phyloP scores from a whole-genome alignment of 345 rosid genomes.

The Lepidium sativum region DNA sequence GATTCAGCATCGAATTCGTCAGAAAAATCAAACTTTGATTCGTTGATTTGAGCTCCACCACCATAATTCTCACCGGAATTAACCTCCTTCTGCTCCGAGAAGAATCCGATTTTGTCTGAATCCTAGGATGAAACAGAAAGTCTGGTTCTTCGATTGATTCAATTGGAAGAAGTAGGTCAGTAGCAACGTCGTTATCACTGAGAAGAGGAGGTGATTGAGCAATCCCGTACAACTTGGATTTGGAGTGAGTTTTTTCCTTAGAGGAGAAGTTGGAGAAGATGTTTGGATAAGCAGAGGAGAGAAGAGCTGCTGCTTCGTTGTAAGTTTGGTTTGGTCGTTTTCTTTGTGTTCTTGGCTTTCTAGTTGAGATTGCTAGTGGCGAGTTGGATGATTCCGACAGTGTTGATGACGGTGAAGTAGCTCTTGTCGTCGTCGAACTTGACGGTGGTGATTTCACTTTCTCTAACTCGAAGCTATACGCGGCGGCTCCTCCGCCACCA shows the following conservation, averaged over 20 bases:
- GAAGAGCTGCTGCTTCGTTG: constrained; percentile 93
- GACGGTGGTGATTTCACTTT: constrained; percentile 51
- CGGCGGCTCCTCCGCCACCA: constrained; percentile 54
- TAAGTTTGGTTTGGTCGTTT: constrained; percentile 91
- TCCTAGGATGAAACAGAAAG: constrained; percentile 40
- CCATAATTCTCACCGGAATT: constrained; percentile 26
- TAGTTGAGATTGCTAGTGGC: constrained; percentile 66
- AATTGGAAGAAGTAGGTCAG: constrained; percentile 52
- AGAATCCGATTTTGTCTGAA: constrained; percentile 29
- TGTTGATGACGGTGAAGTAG: constrained; percentile 71
- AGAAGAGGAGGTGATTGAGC: constrained; percentile 26
- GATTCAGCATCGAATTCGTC: constrained; percentile 79
- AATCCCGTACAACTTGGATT: constrained; percentile 31
- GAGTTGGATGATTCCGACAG: constrained; percentile 65
- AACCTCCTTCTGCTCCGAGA: constrained; percentile 27
- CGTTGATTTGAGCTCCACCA: constrained; percentile 29
- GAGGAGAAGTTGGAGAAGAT: constrained; percentile 41
- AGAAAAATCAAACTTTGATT: constrained; percentile 20
- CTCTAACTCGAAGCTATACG: constrained; percentile 65
- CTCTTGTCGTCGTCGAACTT: constrained; percentile 39
- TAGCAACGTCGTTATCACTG: constrained; percentile 38
- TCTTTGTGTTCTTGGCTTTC: constrained; percentile 69
- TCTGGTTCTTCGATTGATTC: constrained; percentile 51
- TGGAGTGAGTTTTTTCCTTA: constrained; percentile 9
- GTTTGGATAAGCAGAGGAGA: constrained; percentile 78